A percentile compares a stretch with the other conserved stretches of the same genome.
phyloP scores from a whole-genome alignment of 2,329 filamentous ascomycete species.

The Cladophialophora immunda region DNA sequence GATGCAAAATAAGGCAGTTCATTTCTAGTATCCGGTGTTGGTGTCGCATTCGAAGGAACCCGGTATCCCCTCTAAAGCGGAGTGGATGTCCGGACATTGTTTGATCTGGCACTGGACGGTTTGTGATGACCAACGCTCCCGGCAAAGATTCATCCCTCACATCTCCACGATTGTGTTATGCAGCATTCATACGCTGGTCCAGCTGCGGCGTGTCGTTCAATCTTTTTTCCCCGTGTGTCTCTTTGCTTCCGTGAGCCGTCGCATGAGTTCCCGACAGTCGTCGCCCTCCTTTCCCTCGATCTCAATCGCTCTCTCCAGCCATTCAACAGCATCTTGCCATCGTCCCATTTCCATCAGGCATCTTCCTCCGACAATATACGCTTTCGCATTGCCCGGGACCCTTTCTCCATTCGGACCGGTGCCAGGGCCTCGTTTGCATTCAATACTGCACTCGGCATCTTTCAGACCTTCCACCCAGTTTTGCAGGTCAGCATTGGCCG shows the following conservation, averaged over 20 bases:
- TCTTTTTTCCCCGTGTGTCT: constrained; percentile 22
- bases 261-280: constrained; percentile 63
- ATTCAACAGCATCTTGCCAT: constrained; percentile 80
- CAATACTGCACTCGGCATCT: constrained; percentile 87
- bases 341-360: constrained; percentile 92
- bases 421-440: constrained; percentile 68
- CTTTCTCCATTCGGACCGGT: constrained; percentile 39
- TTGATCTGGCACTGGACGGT: neutral
- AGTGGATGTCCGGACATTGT: neutral
- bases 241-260: constrained; percentile 68
- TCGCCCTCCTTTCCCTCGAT: constrained; percentile 72
- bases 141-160: neutral
- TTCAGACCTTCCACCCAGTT: constrained; percentile 86
- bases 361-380: constrained; percentile 87
- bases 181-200: neutral
- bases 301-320: constrained; percentile 80
- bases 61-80: neutral
- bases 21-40: neutral
- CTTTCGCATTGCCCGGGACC: constrained; percentile 83
- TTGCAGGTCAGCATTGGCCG: constrained; percentile 84
- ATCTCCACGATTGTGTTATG: neutral
- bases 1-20: neutral
- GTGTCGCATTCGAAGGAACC: neutral
- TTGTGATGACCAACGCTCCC: neutral
- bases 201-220: constrained; percentile 18